Evolutionary conservation across 2,329 filamentous ascomycete species (phyloP), one percentile per base, ranked within the genome.

Genomic region (Penicillium sp.): DNA sequence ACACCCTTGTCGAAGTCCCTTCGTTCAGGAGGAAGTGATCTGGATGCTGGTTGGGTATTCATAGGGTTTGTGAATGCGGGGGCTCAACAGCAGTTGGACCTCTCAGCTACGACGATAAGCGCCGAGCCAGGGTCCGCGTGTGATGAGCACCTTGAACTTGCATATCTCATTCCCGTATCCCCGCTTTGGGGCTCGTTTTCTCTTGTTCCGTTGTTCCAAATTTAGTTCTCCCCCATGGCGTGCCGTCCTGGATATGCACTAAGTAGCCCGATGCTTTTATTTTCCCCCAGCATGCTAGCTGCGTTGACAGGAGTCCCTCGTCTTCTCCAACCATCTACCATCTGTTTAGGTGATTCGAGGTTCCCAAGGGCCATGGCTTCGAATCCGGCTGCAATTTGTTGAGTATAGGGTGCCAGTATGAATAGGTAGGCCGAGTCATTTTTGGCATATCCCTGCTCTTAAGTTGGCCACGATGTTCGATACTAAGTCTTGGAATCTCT

Each of bases 391-490:
- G 49, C 50, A 49, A 60, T 58, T 50, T 62, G 53, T 63, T 50
- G 50, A 49, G 47, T 57, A 54, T 9, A 50, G 45, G 44, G 52
- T 42, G 56, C 53, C 59, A 65, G 51, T 63, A 69, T 69, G 63
- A 69, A 69, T 63, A 68, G 64, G 66, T 69, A 55, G 50, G 61
- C 53, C 43, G 42, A 40, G 54, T 53, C 51, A 34, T 40, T 34
- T 34, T 44, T 40, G 44, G 45, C 35, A 27, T 10, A 45, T 18
- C 28, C 36, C 24, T 40, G 16, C 16, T 46, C 40, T 43, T 31
- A 22, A 28, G 16, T 26, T 26, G 26, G 22, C 34, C 38, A 26
- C 24, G 24, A 20, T 10, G 22, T 6, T 28, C 42, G 38, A 54
- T 56, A 58, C 60, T 64, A 57, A 65, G 55, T 47, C 29, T 22